Evolutionary conservation across 73 alveolate genomes (phyloP).

Genomic region (Paramecium pentaurelia): DNA sequence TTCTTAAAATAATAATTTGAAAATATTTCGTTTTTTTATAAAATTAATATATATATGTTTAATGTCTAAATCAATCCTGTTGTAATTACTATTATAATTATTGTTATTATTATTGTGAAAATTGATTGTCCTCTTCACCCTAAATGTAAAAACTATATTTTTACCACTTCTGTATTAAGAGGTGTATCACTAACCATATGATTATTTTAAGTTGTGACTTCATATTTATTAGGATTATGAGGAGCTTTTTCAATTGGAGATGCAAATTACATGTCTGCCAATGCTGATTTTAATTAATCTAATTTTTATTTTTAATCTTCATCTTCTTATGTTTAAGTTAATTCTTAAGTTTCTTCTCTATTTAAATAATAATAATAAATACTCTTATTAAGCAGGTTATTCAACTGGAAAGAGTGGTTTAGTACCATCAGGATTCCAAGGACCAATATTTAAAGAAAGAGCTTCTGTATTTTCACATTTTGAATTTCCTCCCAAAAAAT

Average conservation of each 20-base stretch:
- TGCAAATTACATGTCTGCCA: constrained; percentile 45
- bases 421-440: constrained; percentile 78
- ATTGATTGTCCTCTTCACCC: constrained; percentile 22
- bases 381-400: not conserved
- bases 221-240: constrained; percentile 60
- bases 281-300: constrained; percentile 44
- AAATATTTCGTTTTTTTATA: not conserved
- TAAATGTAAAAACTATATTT: not conserved
- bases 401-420: constrained; percentile 36
- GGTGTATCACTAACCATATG: constrained; percentile 63
- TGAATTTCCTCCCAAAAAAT: constrained; percentile 76
- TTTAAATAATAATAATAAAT: not conserved
- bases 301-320: constrained; percentile 9
- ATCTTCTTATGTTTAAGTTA: not conserved
- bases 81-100: not conserved
- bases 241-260: constrained; percentile 58
- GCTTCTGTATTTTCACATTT: constrained; percentile 59
- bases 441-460: constrained; percentile 69
- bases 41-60: not conserved
- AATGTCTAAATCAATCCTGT: not conserved
- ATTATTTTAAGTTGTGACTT: constrained; percentile 52
- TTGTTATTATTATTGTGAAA: constrained; percentile 2
- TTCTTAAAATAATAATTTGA: not conserved
- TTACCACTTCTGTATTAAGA: constrained; percentile 58
- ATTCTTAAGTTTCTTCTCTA: constrained; percentile 6